Evolutionary conservation across 176 grass and related monocot genomes (phyloP), one percentile per base, ranked within the genome.

Genomic region (Metroxylon sagu): DNA sequence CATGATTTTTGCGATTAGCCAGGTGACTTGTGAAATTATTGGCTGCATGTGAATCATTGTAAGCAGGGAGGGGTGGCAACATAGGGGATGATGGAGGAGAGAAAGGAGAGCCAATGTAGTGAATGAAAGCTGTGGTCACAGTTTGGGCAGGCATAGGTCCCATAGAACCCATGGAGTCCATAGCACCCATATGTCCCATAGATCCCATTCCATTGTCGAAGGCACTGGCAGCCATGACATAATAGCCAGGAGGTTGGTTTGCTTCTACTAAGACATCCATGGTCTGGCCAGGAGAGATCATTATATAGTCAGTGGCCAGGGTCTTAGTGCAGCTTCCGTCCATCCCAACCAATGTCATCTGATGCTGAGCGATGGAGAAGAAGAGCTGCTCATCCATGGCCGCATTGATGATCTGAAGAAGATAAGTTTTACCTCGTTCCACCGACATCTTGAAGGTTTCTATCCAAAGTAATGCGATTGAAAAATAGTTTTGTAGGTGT

Each of bases 271-370:
- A 29, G 57, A 59, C 25, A n/a, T 59, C 26, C 57, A 59, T 59
- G 26, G 57, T 30, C 26, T 59, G 57, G 57, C 57, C 35, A 56
- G 54, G 54, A 4, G 54, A 56, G 54, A 56, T 56, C 54, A 25
- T 56, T 18, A 56, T 25, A 56, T 56, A 19, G 54, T 56, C 54
- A 25, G 54, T 56, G 5, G 54, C 19, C 54, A 56, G 54, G 12
- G 54, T 8, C 23, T 56, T 56, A 0, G 19, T 56, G 54, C 23
- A 25, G 54, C 54, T 56, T 4, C 54, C 54, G 10, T 56, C 54
- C 12, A 56, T 56, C 54, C 54, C 19, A 25, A 56, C 54, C 6
- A 56, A 43, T 43, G 35, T 43, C 35, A 43, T 43, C 5, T 6
- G 35, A 43, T 43, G 35, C 35, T 43, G 19, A 18, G 57, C 57